These are phyloP conservation scores for Amanita exitialis DNA, from an alignment of 768 basidiomycete genomes.

Conservation along the genomic window DNA sequence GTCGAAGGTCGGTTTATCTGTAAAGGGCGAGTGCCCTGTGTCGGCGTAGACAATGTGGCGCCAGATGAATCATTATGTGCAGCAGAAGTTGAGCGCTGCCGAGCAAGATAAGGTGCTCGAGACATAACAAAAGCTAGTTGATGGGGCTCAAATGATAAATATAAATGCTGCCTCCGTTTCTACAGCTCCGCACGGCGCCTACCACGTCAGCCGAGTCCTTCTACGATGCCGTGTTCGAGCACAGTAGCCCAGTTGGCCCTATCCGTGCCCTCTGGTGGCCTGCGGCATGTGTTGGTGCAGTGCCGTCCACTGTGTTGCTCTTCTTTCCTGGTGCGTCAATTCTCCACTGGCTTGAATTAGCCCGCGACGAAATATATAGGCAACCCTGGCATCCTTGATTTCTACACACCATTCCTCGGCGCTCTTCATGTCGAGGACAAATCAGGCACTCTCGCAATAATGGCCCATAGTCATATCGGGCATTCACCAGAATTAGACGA, in stretches of 20 bases:
- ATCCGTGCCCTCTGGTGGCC: slow-evolving; percentile 49
- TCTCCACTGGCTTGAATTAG: too few relatives aligned
- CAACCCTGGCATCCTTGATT: slow-evolving; percentile 52
- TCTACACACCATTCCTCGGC: slow-evolving; percentile 59
- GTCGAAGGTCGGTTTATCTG: slow-evolving; percentile 45
- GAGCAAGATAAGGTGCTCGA: slow-evolving; percentile 28
- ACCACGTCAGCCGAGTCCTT: slow-evolving; percentile 4
- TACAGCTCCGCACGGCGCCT: slow-evolving; percentile 11
- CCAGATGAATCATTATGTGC: slow-evolving; percentile 28
- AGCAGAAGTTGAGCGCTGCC: slow-evolving; percentile 25
- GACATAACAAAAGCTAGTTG: slow-evolving; percentile 31
- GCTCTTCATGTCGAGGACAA: slow-evolving; percentile 30
- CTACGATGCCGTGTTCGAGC: slow-evolving; percentile 26
- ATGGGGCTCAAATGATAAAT: not conserved
- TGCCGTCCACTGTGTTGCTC: slow-evolving; percentile 26
- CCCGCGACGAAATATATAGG: slow-evolving; percentile 17
- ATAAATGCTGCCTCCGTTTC: slow-evolving; percentile 22
- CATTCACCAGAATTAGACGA: slow-evolving; percentile 38
- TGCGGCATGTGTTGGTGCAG: slow-evolving; percentile 11
- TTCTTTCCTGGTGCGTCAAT: slow-evolving; percentile 37
- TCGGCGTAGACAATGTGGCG: slow-evolving; percentile 25
- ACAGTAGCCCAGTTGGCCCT: slow-evolving; percentile 25
- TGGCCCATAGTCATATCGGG: slow-evolving; percentile 55
- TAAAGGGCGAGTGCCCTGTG: slow-evolving; percentile 38
- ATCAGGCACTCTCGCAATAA: slow-evolving; percentile 34